These are phyloP conservation scores for Komagataella kurtzmanii DNA, from an alignment of 805 yeast genomes.

Conservation along the genomic window DNA sequence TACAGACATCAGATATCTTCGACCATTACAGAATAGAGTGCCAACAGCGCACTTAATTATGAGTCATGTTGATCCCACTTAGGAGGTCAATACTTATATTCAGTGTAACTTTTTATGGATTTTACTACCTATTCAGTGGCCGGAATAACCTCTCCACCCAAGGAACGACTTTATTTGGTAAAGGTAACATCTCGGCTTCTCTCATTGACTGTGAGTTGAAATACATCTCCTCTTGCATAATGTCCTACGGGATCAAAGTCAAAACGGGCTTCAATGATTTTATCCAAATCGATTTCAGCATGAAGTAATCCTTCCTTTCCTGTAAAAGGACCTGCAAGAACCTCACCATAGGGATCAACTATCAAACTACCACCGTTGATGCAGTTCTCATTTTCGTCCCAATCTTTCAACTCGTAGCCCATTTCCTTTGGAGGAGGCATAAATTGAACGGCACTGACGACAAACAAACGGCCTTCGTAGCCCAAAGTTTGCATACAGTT, in stretches of 20 bases:
- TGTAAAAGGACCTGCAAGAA: conserved; percentile 26
- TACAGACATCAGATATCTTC: too few species aligned
- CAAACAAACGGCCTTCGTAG: conserved; percentile 25
- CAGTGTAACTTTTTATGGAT: too few species aligned
- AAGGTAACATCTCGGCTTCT: not conserved
- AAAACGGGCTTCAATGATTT: conserved; percentile 23
- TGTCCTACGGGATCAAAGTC: conserved; percentile 31
- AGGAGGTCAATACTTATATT: too few species aligned
- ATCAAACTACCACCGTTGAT: conserved; percentile 28
- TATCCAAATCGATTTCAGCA: conserved; percentile 25
- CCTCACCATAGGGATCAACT: conserved; percentile 27
- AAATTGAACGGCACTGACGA: conserved; percentile 26
- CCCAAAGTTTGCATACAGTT: conserved; percentile 27
- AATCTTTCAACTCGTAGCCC: conserved; percentile 9
- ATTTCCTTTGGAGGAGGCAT: conserved; percentile 16
- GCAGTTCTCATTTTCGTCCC: conserved; percentile 17
- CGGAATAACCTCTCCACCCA: not conserved
- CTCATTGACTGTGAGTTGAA: conserved; percentile 27
- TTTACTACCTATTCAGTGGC: too few species aligned
- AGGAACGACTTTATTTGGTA: conserved; percentile 6
- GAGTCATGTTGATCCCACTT: too few species aligned
- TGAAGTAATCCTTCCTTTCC: conserved; percentile 25
- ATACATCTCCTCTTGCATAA: conserved; percentile 28
- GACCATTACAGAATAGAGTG: too few species aligned
- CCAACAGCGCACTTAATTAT: too few species aligned